Percentiles rank a stretch among this genome's conserved stretches.
Evolutionary conservation across 1,139 yeast species (phyloP).

Genomic region (Nakaseomyces uthaithaninus): DNA sequence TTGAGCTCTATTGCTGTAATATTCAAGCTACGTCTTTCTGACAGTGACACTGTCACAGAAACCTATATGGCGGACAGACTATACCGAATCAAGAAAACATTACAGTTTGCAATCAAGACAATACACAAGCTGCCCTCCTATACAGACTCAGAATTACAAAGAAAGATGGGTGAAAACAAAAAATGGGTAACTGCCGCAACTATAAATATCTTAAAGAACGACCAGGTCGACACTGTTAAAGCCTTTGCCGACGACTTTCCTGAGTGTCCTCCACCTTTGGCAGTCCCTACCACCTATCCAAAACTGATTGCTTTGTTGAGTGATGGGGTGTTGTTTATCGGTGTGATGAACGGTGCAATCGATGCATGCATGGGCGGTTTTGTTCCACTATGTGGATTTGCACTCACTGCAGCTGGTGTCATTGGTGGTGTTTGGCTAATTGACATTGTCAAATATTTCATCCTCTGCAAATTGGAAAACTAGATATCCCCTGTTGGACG

Average conservation of each 20-base stretch:
- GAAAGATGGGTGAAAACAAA: neutral
- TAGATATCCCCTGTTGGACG: too few species aligned
- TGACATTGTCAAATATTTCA: neutral
- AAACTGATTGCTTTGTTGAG: neutral
- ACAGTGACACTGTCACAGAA: neutral
- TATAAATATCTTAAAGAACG: neutral
- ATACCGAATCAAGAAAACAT: slow-evolving; percentile 4
- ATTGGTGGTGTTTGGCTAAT: slow-evolving; percentile 2
- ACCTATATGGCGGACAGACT: neutral
- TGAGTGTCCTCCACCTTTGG: slow-evolving; percentile 4
- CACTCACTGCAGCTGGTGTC: neutral
- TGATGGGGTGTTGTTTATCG: neutral
- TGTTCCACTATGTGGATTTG: neutral
- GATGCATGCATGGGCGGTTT: slow-evolving; percentile 5
- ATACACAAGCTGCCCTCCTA: neutral
- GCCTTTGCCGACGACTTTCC: slow-evolving; percentile 2
- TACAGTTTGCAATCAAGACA: slow-evolving; percentile 1
- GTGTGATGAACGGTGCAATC: neutral
- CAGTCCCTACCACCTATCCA: neutral
- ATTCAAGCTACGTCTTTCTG: neutral
- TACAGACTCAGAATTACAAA: neutral
- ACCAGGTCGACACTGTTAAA: neutral
- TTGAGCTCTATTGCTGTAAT: neutral
- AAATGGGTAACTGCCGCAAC: neutral
- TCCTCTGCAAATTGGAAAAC: neutral